Evolutionary conservation across 768 basidiomycete genomes (phyloP).

Genomic region (Boletus tylopilopsis): DNA sequence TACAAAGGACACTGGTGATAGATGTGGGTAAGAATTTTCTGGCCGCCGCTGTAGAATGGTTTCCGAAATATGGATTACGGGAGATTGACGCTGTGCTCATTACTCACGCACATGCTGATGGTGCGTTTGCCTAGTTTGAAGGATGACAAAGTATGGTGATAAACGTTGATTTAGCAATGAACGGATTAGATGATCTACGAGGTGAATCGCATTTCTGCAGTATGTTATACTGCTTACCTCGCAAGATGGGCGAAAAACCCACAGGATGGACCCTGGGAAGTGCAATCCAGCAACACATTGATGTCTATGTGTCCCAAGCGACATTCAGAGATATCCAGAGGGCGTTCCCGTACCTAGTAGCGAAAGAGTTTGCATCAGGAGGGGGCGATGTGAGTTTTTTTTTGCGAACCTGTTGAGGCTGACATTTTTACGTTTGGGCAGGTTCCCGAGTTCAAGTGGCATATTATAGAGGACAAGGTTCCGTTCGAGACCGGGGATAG

Average conservation of each 20-base stretch:
- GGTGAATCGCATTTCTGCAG: constrained; percentile 38
- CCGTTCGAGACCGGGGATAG: constrained; percentile 67
- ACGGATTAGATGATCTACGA: constrained; percentile 86
- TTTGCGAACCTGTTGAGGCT: not conserved
- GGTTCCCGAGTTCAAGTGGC: constrained; percentile 83
- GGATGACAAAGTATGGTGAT: constrained; percentile 1
- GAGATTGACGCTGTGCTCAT: constrained; percentile 73
- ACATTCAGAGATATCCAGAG: constrained; percentile 66
- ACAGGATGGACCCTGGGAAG: constrained; percentile 70
- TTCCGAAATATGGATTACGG: constrained; percentile 71
- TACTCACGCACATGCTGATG: constrained; percentile 88
- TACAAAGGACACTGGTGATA: constrained; percentile 66
- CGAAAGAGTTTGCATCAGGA: constrained; percentile 73
- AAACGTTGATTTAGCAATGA: constrained; percentile 55
- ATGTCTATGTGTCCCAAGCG: constrained; percentile 63
- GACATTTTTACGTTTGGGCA: constrained; percentile 28
- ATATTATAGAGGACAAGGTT: constrained; percentile 66
- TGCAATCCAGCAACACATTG: constrained; percentile 67
- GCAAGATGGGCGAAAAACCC: not conserved
- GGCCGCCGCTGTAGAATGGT: constrained; percentile 49
- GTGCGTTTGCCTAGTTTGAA: constrained; percentile 25
- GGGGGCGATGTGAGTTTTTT: constrained; percentile 60
- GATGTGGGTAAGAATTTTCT: constrained; percentile 87
- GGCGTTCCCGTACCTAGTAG: constrained; percentile 80
- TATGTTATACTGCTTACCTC: not conserved